Percentiles rank a stretch among this genome's conserved stretches.
Evolutionary conservation across 73 alveolate genomes (phyloP).

Genomic region (Paramecium tetraurelia): DNA sequence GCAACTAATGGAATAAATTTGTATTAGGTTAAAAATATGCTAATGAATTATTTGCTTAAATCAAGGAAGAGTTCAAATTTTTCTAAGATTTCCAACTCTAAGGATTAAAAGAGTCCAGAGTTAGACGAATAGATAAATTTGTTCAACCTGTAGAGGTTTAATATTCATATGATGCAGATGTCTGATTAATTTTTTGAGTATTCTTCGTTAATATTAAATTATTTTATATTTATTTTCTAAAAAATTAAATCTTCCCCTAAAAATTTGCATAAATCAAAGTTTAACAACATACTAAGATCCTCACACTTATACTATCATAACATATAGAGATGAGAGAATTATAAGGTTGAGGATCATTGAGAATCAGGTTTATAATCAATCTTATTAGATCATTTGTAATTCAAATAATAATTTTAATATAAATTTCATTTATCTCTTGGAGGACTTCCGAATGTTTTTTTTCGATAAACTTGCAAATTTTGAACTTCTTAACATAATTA

Average conservation of each 20-base stretch:
- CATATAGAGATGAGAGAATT: not conserved
- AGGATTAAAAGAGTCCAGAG: constrained; percentile 39
- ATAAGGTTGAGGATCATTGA: no score
- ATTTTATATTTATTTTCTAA: no score
- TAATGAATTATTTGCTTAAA: constrained; percentile 30
- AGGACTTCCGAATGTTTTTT: not conserved
- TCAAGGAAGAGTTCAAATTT: constrained; percentile 41
- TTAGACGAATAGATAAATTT: constrained; percentile 22
- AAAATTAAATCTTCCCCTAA: not conserved
- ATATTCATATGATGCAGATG: constrained; percentile 24
- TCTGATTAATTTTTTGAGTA: not conserved
- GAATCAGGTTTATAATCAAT: not conserved
- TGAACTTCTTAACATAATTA: not conserved
- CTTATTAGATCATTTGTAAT: not conserved
- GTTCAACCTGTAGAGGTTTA: not conserved
- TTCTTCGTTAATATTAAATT: not conserved
- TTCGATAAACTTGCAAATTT: not conserved
- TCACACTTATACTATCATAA: not conserved
- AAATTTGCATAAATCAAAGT: no score
- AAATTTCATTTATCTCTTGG: not conserved
- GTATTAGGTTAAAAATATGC: constrained; percentile 37
- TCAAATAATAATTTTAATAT: not conserved
- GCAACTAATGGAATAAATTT: constrained; percentile 22
- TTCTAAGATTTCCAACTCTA: not conserved
- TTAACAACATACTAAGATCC: no score